A percentile compares a stretch with the other conserved stretches of the same genome.
These are phyloP conservation scores for Diacronema lutheri DNA, from an alignment of 78 protist species.

Conservation along the genomic window DNA sequence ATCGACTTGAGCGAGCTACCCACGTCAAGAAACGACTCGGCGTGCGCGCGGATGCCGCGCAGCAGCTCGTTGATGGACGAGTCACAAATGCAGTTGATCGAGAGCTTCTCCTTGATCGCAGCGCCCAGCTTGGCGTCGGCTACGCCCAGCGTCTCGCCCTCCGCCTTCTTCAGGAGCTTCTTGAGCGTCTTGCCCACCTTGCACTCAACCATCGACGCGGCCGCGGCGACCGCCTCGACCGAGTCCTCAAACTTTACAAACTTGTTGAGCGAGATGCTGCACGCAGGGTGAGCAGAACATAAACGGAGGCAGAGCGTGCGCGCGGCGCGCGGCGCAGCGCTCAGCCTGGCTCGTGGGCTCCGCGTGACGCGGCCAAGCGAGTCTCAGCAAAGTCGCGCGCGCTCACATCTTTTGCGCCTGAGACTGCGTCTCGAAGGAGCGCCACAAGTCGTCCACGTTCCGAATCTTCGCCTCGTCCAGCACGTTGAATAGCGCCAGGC, in stretches of 20 bases:
- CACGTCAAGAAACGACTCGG: slow-evolving; percentile 46
- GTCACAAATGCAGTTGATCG: slow-evolving; percentile 55
- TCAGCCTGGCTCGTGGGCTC: too few species aligned
- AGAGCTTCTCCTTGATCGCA: slow-evolving; percentile 78
- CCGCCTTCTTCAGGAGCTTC: slow-evolving; percentile 79
- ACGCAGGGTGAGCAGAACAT: too few species aligned
- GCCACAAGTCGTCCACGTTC: slow-evolving; percentile 54
- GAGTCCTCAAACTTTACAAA: slow-evolving; percentile 81
- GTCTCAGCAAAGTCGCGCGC: not conserved
- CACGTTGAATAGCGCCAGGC: slow-evolving; percentile 85
- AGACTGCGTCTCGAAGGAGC: not conserved
- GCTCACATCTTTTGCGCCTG: not conserved
- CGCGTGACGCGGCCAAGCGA: too few species aligned
- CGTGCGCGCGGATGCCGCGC: slow-evolving; percentile 77
- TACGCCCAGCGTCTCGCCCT: slow-evolving; percentile 78
- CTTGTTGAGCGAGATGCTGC: slow-evolving; percentile 75
- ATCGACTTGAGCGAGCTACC: slow-evolving; percentile 68
- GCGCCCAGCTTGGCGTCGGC: slow-evolving; percentile 85
- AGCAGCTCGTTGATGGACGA: slow-evolving; percentile 52
- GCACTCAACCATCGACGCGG: slow-evolving; percentile 82
- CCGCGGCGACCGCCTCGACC: slow-evolving; percentile 85
- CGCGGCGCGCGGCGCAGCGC: not conserved
- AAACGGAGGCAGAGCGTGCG: too few species aligned
- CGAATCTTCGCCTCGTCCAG: slow-evolving; percentile 59
- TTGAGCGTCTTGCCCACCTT: slow-evolving; percentile 68